Conservation (phyloP, 768 basidiomycete species). For the Suillus discolor region DNA sequence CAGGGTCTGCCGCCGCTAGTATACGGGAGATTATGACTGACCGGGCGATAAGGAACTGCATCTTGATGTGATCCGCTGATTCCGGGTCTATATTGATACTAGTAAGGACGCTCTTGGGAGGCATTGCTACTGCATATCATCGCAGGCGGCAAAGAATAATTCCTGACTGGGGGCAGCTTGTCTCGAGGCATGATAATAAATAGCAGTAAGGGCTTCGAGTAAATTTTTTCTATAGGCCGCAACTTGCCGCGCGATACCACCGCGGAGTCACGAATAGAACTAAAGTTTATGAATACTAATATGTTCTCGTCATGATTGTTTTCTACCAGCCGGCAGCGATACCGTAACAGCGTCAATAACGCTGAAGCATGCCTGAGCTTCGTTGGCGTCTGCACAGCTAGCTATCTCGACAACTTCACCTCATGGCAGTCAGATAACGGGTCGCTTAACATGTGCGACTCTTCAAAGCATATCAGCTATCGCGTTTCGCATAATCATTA, state of each 20-base stretch:
- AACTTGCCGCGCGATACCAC: too few species aligned
- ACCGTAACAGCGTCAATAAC: background rate
- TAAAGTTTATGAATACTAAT: too few species aligned
- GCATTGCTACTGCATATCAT: background rate
- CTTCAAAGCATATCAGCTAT: background rate
- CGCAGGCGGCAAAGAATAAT: background rate
- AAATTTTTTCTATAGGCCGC: too few species aligned
- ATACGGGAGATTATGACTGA: background rate
- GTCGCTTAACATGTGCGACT: background rate
- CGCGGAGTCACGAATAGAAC: too few species aligned
- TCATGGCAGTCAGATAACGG: background rate
- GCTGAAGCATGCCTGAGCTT: background rate
- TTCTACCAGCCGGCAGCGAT: background rate
- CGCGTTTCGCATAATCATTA: background rate
- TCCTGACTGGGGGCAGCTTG: too few species aligned
- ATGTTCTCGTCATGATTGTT: background rate
- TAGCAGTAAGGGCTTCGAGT: too few species aligned
- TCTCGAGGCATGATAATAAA: background rate
- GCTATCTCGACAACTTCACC: background rate
- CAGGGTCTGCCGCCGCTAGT: background rate
- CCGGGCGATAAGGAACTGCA: background rate
- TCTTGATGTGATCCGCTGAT: background rate
- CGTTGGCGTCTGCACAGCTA: background rate
- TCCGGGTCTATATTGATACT: background rate
- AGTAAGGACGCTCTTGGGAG: too few species aligned